Base-by-base conservation (phyloP, 371 early-diverging fungal species). In the Basidiobolus meristosporus region DNA sequence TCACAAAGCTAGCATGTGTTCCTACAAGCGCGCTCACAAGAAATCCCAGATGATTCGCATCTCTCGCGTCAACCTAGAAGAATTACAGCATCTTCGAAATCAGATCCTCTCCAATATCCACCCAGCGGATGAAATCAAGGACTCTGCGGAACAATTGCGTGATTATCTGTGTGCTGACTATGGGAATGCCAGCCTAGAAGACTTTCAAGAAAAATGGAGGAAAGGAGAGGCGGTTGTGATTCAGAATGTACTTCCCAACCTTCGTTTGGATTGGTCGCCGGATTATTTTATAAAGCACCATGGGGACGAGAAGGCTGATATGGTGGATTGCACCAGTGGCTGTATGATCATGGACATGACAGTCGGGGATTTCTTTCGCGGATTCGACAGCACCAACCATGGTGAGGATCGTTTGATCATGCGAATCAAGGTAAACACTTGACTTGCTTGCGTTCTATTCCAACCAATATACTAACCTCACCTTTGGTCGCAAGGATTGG, bases 401-500 rank as follows among this genome's bases (percentile, higher is more conserved):
- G 15, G 19, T 19, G 17, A 31, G 19, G 16, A 21, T 10, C 19
- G 45, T 9, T 30, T 37, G 26, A 53, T 55, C 0, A 31, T 63
- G 12, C 63, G 63, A 47, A 43, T 63, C 10, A 66, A 63, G 45
- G 58, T 52, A 52, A 31, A 38, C 12, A 12, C 15, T 15, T 39
- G 20, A 20, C 22, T 22, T 21, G 31, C 11, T 22, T 28, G 45
- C 23, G 21, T 36, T 12, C 26, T 33, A 23, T 11, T 21, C n/a
- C 31, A 41, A 3, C 7, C 32, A 15, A n/a, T n/a, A n/a, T 22
- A 16, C 12, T 36, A 6, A 16, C 33, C 17, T 12, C n/a, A n/a
- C n/a, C n/a, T n/a, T n/a, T n/a, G n/a, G n/a, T n/a, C n/a, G n/a
- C 4, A 52, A 81, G 70, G 81, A 78, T 42, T 79, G 79, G 78